Base-by-base conservation (phyloP, 2,329 filamentous ascomycete genomes). In the Exophiala bonariae region DNA sequence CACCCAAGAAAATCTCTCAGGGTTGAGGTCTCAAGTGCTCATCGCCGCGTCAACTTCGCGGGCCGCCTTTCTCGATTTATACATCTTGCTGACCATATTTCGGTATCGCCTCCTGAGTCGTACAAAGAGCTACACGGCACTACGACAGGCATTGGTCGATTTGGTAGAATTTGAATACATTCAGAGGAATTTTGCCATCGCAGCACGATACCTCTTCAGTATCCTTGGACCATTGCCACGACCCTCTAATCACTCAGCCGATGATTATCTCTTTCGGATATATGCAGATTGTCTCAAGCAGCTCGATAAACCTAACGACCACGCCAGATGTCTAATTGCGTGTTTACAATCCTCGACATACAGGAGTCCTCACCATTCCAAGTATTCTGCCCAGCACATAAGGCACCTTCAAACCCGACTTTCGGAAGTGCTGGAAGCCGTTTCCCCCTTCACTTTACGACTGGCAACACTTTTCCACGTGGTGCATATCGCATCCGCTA, bases 91-190 rank as follows among this genome's bases (percentile, higher is more conserved):
- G n/a, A 96, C 55, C 7, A 44, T 51, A 22, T 47, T 52, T 19
- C 49, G 91, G 3, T 80, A 95, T 47, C 86, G 87, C 2, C 87
- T 96, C 62, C 95, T 88, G 63, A 83, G 83, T 11, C 81, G 89
- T 3, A 89, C 91, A 3, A 86, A 84, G 45, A 86, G 92, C 54
- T 77, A 76, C 0, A 86, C 95, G 58, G 87, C 89, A 6, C 84
- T 87, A 1, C 84, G 95, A 58, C 79, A 83, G 16, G 83, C 85
- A 50, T 81, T 91, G 65, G 86, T 89, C 8, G 93, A 99, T 66
- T 77, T 97, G 36, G 93, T 90, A 1, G 79, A 93, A 4, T 73
- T 96, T 41, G 91, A 92, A 60, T 93, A 85, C 58, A 81, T 87
- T 50, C 74, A 87, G 3, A 79, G 80, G 17, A 87, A 97, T 56